Percentiles rank a stretch among this genome's conserved stretches.
phyloP scores from a whole-genome alignment of 306 rosid species.

The Gleditsia sinensis region DNA sequence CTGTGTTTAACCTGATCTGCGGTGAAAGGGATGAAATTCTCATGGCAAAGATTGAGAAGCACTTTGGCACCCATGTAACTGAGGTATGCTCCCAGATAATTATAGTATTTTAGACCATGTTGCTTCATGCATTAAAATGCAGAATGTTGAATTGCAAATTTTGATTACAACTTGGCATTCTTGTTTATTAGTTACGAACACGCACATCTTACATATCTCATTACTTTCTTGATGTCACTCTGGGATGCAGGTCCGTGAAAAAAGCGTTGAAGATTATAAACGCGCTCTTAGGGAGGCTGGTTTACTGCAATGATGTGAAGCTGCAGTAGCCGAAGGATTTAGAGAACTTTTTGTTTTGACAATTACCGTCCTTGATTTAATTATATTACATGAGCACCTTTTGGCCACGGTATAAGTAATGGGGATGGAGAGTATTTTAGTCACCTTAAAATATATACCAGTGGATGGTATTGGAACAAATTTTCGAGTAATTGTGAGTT shows the following conservation, averaged over 20 bases:
- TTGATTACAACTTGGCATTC: not conserved
- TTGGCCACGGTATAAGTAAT: slow-evolving; percentile 5
- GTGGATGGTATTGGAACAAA: too few relatives aligned
- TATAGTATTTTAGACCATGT: not conserved
- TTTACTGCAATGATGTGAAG: slow-evolving; percentile 37
- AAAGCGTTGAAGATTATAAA: slow-evolving; percentile 50
- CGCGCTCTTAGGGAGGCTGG: slow-evolving; percentile 69
- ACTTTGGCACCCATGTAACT: slow-evolving; percentile 47
- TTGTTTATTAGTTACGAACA: not conserved
- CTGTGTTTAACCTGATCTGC: slow-evolving; percentile 64
- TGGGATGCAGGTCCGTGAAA: slow-evolving; percentile 36
- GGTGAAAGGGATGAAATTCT: slow-evolving; percentile 40
- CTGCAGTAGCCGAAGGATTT: slow-evolving; percentile 23
- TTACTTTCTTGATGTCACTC: slow-evolving; percentile 18
- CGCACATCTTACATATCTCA: not conserved
- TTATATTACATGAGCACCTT: slow-evolving; percentile 3
- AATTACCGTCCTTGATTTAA: too few relatives aligned
- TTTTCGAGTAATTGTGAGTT: too few relatives aligned
- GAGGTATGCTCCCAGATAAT: slow-evolving; percentile 45
- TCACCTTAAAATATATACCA: too few relatives aligned
- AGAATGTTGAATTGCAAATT: slow-evolving; percentile 6
- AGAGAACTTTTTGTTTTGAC: not conserved
- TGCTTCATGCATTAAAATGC: not conserved
- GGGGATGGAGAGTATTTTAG: slow-evolving; percentile 23
- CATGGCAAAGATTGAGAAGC: slow-evolving; percentile 51